Evolutionary conservation across 768 basidiomycete species (phyloP), one percentile per base, ranked within the genome.

Genomic region (Boletus sp.): DNA sequence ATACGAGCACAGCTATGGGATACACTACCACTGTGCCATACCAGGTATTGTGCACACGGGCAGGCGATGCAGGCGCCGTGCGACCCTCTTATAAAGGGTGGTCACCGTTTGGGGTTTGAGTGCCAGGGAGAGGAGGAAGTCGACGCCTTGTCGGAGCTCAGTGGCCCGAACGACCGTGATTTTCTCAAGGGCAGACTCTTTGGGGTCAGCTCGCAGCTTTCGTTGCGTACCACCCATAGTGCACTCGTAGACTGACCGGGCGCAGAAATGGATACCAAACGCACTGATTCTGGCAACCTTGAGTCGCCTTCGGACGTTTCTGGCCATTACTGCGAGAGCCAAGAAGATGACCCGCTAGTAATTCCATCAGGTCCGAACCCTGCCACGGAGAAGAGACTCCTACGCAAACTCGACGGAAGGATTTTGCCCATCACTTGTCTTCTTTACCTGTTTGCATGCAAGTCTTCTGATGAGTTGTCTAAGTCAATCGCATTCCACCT

Each of bases 401-500:
- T 90, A 20, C 77, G 81, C 64, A 89, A 87, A 64, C 75, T 90
- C 49, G 89, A 90, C 63, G 50, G 62, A 53, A 77, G 87, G 41
- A 90, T 90, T 54, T 71, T 90, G 50, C 89, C 89, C 41, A 83
- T 90, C 45, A 76, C 84, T 2, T 90, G 87, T 64, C 62, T 88
- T n/a, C 78, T 90, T 41, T 90, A 90, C 62, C 76, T 90, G 29
- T 90, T 86, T 68, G 87, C 88, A 32, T 90, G 89, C 87, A 55
- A 69, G 86, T 80, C 46, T 41, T 15, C 49, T 48, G 24, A 24
- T 24, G n/a, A n/a, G 24, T 24, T 24, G 24, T 24, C 3, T 24
- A 24, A 24, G 24, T 24, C 24, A 24, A 24, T 24, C 18, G 5
- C 18, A 36, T 15, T n/a, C 10, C 7, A 12, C 47, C 44, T 55